These are phyloP conservation scores for Pseudopyricularia cyperi DNA, from an alignment of 2,329 filamentous ascomycete species.

Conservation along the genomic window DNA sequence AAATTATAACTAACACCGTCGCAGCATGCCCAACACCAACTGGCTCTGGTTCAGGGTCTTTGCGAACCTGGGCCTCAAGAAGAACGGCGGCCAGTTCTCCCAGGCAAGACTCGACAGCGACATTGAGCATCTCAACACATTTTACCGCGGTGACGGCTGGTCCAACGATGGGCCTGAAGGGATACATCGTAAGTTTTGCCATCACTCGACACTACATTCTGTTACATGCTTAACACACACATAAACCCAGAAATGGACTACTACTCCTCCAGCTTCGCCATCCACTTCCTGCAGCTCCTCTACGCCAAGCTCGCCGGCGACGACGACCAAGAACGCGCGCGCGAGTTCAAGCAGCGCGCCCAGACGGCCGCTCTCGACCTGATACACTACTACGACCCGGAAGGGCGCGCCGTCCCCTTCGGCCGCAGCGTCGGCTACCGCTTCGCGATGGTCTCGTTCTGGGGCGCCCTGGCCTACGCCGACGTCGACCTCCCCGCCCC, in stretches of 20 bases:
- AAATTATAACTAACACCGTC: neutral
- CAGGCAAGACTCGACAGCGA: constrained; percentile 58
- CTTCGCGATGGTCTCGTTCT: constrained; percentile 79
- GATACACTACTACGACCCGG: constrained; percentile 61
- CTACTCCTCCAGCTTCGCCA: constrained; percentile 72
- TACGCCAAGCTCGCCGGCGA: constrained; percentile 61
- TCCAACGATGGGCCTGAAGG: constrained; percentile 69
- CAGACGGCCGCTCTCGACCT: constrained; percentile 56
- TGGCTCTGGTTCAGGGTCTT: constrained; percentile 81
- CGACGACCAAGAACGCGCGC: constrained; percentile 50
- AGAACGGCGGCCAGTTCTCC: constrained; percentile 59
- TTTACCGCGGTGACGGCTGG: constrained; percentile 73
- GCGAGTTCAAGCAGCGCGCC: constrained; percentile 57
- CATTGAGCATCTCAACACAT: constrained; percentile 66
- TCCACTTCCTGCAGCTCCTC: constrained; percentile 66
- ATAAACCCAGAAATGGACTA: constrained; percentile 73
- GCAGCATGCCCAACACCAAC: constrained; percentile 52
- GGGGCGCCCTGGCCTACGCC: constrained; percentile 65
- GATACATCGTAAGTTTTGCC: constrained; percentile 48
- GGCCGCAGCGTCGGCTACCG: constrained; percentile 68
- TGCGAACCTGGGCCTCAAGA: constrained; percentile 65
- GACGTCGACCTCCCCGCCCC: constrained; percentile 60
- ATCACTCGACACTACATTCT: too few species aligned
- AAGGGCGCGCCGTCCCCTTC: constrained; percentile 62
- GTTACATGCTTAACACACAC: too few species aligned